Conservation (phyloP, 805 yeast species). For the Candida ulmi region DNA sequence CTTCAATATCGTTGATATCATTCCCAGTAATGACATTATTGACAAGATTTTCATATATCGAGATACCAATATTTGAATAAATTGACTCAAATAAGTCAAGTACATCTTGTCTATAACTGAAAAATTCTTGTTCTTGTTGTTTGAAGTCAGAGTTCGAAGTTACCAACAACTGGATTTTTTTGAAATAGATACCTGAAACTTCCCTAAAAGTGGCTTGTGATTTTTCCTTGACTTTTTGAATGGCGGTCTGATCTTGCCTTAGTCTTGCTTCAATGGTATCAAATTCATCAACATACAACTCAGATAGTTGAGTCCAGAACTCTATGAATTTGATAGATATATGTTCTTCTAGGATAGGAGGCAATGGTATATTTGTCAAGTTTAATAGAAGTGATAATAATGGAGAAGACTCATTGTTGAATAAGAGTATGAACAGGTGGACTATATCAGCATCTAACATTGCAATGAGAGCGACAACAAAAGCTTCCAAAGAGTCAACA, state of each 20-base stretch:
- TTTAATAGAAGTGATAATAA: conserved; percentile 44
- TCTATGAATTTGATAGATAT: conserved; percentile 50
- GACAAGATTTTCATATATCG: conserved; percentile 41
- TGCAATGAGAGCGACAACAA: conserved; percentile 39
- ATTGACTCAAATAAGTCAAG: conserved; percentile 71
- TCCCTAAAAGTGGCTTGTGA: conserved; percentile 38
- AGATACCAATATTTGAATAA: conserved; percentile 57
- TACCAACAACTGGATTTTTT: conserved; percentile 46
- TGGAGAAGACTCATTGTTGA: conserved; percentile 27
- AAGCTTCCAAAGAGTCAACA: conserved; percentile 33
- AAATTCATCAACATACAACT: conserved; percentile 45
- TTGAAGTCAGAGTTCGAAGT: conserved; percentile 31
- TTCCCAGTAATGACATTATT: conserved; percentile 27
- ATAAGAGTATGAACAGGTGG: conserved; percentile 34
- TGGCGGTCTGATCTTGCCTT: conserved; percentile 27
- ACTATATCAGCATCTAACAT: conserved; percentile 43
- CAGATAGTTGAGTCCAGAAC: conserved; percentile 68
- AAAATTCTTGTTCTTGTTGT: conserved; percentile 43
- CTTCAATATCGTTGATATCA: conserved; percentile 42
- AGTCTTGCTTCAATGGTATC: conserved; percentile 29
- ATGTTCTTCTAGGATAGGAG: conserved; percentile 54
- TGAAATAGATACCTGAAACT: conserved; percentile 62
- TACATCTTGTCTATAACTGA: conserved; percentile 64
- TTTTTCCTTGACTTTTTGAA: conserved; percentile 26
- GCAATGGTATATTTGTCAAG: conserved; percentile 51